phyloP scores from a whole-genome alignment of 2,329 filamentous ascomycete species.

The Cladophialophora exuberans region DNA sequence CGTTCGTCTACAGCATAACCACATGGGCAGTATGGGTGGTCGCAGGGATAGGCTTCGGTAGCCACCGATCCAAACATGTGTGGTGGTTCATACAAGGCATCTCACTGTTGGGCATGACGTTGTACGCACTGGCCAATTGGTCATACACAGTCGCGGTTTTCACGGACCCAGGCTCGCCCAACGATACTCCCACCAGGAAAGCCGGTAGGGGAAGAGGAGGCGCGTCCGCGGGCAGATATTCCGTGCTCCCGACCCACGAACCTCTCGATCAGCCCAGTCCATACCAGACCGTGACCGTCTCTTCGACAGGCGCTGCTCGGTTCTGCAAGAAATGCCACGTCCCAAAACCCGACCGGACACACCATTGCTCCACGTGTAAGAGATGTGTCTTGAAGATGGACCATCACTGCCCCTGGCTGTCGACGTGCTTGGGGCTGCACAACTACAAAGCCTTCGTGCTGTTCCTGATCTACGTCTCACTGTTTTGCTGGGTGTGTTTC shows the following conservation, averaged over 20 bases:
- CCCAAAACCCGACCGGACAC: slow-evolving; percentile 90
- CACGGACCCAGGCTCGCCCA: slow-evolving; percentile 80
- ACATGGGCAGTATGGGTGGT: slow-evolving; percentile 93
- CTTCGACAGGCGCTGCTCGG: slow-evolving; percentile 80
- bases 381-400: slow-evolving; percentile 99
- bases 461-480: slow-evolving; percentile 84
- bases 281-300: slow-evolving; percentile 86
- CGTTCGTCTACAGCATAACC: slow-evolving; percentile 86
- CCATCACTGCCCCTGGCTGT: slow-evolving; percentile 97
- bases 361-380: slow-evolving; percentile 94
- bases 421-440: slow-evolving; percentile 87
- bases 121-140: slow-evolving; percentile 82
- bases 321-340: slow-evolving; percentile 98
- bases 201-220: too few relatives aligned
- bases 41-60: slow-evolving; percentile 64
- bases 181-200: too few relatives aligned
- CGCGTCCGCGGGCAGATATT: slow-evolving; percentile 69
- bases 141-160: slow-evolving; percentile 94
- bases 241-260: slow-evolving; percentile 75
- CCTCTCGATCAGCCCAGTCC: slow-evolving; percentile 44
- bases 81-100: slow-evolving; percentile 36
- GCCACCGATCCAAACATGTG: slow-evolving; percentile 21
- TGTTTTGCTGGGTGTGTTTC: slow-evolving; percentile 85
- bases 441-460: slow-evolving; percentile 97
- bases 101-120: slow-evolving; percentile 66